Evolutionary conservation across 2,329 filamentous ascomycete species (phyloP), one percentile per base, ranked within the genome.

Genomic region (Sarocladiaceae sp.): DNA sequence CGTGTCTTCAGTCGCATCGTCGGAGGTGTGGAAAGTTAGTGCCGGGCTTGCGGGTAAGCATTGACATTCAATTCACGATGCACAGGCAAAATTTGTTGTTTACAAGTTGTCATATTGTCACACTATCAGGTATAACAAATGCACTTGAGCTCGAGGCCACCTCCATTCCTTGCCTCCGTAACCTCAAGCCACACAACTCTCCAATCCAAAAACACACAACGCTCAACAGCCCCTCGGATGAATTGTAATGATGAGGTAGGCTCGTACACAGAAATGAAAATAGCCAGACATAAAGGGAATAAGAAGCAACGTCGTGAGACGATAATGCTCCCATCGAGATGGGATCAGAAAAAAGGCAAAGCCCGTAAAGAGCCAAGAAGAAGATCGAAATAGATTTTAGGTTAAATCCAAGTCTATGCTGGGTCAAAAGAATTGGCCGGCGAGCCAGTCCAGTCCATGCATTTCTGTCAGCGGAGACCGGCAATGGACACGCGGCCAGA

Each of bases 281-380:
- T 44, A 44, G 40, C 23, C 40, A 28, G 40, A 44, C 40, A 44
- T 6, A 4, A 46, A 48, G 44, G 28, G 28, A 48, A 48, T 28
- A 17, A 12, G 17, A 33, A 48, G 44, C 44, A 20, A 33, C 10
- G 26, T 48, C 25, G 18, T 31, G 28, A 17, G 44, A 13, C 12
- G 4, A 31, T 17, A 18, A 20, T 33, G 25, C 20, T 20, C 17
- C 25, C 28, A 7, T 4, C 10, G 17, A 48, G 13, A 33, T 31
- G 40, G 17, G 17, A 4, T 6, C n/a, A 46, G 23, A 48, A 33
- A 13, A 22, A 17, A 12, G 22, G 15, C 11, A 33, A 10, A 33
- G 15, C 13, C 23, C 12, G 10, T 10, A 4, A n/a, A 44, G 40
- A 26, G n/a, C 17, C 8, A 28, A 48, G 5, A 48, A 33, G 28